A percentile compares a stretch with the other conserved stretches of the same genome.
These are phyloP conservation scores for Metschnikowia henanensis DNA, from an alignment of 805 yeast genomes.

Conservation along the genomic window DNA sequence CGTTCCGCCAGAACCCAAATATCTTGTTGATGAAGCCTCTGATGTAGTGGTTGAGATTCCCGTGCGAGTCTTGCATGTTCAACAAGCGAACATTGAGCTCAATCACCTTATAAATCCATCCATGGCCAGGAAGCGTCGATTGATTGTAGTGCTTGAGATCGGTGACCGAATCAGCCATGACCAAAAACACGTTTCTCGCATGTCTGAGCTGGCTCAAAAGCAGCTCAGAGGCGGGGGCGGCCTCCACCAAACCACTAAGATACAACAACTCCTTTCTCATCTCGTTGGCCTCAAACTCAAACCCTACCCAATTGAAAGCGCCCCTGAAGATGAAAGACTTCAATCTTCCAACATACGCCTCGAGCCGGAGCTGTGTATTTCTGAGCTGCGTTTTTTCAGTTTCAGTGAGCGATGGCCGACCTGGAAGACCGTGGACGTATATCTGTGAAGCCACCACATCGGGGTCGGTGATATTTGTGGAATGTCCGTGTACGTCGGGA, in stretches of 20 bases:
- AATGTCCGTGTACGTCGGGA: not conserved
- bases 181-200: not conserved
- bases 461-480: not conserved
- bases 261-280: not conserved
- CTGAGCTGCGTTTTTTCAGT: not conserved
- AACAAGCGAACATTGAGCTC: conserved; percentile 1
- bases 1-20: not conserved
- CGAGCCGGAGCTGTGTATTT: not conserved
- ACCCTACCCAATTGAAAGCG: not conserved
- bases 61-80: not conserved
- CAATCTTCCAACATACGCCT: not conserved
- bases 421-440: not conserved
- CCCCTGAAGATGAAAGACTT: not conserved
- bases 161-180: not conserved
- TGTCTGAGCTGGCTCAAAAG: not conserved
- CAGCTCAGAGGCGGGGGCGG: not conserved
- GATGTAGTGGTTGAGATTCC: not conserved
- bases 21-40: not conserved
- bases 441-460: not conserved
- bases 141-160: not conserved
- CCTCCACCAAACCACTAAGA: not conserved
- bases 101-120: not conserved
- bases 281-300: not conserved
- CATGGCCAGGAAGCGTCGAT: not conserved
- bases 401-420: not conserved